These are phyloP conservation scores for Karstenula rhodostoma DNA, from an alignment of 2,329 filamentous ascomycete genomes.

Conservation along the genomic window DNA sequence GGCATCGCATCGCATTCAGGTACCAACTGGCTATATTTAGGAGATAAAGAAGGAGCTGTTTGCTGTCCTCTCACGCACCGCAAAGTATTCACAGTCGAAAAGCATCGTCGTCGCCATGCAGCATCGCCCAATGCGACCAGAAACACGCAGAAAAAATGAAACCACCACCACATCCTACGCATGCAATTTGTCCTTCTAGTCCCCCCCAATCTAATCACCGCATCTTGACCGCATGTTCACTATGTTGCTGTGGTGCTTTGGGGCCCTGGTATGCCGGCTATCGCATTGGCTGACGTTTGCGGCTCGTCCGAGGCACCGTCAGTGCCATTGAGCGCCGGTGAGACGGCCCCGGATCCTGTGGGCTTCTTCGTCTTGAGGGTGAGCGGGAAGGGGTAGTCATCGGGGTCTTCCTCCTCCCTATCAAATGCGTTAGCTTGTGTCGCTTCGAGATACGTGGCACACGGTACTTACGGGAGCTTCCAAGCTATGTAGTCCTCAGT, in stretches of 20 bases:
- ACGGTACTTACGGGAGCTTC: slow-evolving; percentile 89
- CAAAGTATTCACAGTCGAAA: slow-evolving; percentile 19
- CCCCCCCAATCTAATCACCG: background rate
- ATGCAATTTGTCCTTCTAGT: slow-evolving; percentile 14
- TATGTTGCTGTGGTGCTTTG: background rate
- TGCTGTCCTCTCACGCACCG: slow-evolving; percentile 1
- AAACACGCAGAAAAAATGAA: slow-evolving; percentile 1
- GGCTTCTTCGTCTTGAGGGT: slow-evolving; percentile 64
- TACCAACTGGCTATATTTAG: background rate
- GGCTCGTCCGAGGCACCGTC: slow-evolving; percentile 14
- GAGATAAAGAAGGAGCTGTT: background rate
- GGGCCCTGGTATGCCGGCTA: slow-evolving; percentile 8
- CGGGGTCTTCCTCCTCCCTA: slow-evolving; percentile 92
- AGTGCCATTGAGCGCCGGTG: slow-evolving; percentile 45
- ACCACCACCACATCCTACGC: slow-evolving; percentile 1
- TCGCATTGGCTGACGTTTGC: background rate
- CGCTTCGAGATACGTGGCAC: slow-evolving; percentile 2
- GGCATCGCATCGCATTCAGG: slow-evolving; percentile 11
- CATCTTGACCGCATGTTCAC: background rate
- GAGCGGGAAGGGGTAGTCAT: slow-evolving; percentile 76
- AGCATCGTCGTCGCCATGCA: slow-evolving; percentile 12
- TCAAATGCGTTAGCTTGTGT: slow-evolving; percentile 37
- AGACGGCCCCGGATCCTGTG: slow-evolving; percentile 39
- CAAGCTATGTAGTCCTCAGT: slow-evolving; percentile 98
- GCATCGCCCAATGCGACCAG: background rate